Conservation (phyloP, 2,329 filamentous ascomycete species). For the Cercospora zeina region DNA sequence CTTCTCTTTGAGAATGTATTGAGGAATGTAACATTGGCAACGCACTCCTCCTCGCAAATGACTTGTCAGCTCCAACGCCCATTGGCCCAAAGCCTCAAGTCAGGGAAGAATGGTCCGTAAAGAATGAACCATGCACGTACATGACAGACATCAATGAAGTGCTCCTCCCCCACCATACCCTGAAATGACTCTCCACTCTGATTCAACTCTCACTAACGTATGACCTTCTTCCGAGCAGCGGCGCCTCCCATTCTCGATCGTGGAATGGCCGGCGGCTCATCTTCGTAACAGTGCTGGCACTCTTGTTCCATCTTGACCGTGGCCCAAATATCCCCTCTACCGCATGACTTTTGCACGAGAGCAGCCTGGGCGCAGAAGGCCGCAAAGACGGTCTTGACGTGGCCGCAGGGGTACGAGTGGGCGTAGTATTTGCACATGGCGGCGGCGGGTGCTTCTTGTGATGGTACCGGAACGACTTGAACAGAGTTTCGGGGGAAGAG, state of each 20-base stretch:
- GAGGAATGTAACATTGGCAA: too few species aligned
- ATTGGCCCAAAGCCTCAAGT: not conserved
- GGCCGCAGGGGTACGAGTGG: conserved; percentile 49
- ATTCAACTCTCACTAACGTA: conserved; percentile 17
- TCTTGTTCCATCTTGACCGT: conserved; percentile 41
- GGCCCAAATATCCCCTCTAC: conserved; percentile 41
- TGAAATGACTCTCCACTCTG: not conserved
- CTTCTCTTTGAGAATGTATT: too few species aligned
- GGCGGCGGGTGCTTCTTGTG: not conserved
- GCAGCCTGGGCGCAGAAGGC: conserved; percentile 39
- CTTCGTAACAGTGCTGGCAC: conserved; percentile 36
- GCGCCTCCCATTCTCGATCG: conserved; percentile 23
- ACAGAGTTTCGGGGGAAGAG: not conserved
- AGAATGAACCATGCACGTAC: not conserved
- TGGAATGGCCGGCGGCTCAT: conserved; percentile 25
- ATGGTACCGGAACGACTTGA: not conserved
- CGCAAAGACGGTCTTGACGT: conserved; percentile 46
- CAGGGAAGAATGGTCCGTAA: too few species aligned
- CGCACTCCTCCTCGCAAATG: too few species aligned
- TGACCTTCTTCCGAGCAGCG: conserved; percentile 24
- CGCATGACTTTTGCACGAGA: conserved; percentile 39
- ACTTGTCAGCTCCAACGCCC: conserved; percentile 4
- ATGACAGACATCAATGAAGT: not conserved
- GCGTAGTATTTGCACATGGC: conserved; percentile 53
- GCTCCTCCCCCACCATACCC: not conserved